phyloP scores from a whole-genome alignment of 108 stramenopile genomes.

The Cyclotella sp. region DNA sequence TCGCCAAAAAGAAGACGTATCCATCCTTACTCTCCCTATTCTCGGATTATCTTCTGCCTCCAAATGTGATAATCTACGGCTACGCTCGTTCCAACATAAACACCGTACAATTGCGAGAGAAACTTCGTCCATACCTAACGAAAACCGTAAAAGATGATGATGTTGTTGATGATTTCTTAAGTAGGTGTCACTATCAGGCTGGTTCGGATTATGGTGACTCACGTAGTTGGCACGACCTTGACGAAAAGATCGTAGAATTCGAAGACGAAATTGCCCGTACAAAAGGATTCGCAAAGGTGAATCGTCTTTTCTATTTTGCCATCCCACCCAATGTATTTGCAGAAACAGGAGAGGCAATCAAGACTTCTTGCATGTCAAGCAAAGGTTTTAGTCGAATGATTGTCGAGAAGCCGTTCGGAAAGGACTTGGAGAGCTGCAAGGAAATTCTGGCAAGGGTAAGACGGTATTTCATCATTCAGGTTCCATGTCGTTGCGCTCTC shows the following conservation, averaged over 20 bases:
- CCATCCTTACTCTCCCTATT: conserved; percentile 92
- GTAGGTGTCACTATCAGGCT: conserved; percentile 72
- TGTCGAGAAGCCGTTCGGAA: conserved; percentile 98
- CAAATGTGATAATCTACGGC: conserved; percentile 78
- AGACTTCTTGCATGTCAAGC: conserved; percentile 64
- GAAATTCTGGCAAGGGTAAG: conserved; percentile 45
- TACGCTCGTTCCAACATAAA: conserved; percentile 91
- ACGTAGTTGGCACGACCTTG: conserved; percentile 73
- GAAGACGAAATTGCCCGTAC: conserved; percentile 15
- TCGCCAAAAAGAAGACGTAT: conserved; percentile 98
- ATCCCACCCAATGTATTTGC: conserved; percentile 97
- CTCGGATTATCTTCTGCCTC: conserved; percentile 77
- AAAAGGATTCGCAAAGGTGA: conserved; percentile 40
- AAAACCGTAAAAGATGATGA: conserved; percentile 42
- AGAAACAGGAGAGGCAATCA: conserved; percentile 84
- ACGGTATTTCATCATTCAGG: neutral
- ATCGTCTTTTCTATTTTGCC: conserved; percentile 96
- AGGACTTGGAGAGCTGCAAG: conserved; percentile 86
- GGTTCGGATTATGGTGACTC: conserved; percentile 85
- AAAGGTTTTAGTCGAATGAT: conserved; percentile 93
- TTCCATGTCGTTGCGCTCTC: neutral
- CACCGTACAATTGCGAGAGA: conserved; percentile 82
- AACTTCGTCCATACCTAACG: conserved; percentile 74
- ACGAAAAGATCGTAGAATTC: conserved; percentile 40
- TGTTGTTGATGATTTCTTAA: conserved; percentile 79